Percentiles rank a stretch among this genome's conserved stretches.
Evolutionary conservation across 495 filamentous ascomycete species (phyloP).

Genomic region (Beverwykella pulmonaria): DNA sequence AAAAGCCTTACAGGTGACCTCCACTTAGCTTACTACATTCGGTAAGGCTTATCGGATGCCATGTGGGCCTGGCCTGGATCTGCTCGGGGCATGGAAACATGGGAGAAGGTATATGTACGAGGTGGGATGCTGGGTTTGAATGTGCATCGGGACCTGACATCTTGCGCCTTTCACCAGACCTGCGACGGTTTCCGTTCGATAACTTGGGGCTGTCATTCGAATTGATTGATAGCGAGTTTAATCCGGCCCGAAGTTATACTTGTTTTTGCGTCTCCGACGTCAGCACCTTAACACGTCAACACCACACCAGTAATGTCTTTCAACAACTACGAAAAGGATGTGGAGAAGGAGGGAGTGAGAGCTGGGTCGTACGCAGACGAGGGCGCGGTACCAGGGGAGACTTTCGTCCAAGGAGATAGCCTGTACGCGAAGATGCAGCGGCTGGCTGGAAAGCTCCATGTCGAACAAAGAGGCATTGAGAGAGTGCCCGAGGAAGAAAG

Average conservation of each 20-base stretch:
- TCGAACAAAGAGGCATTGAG: conserved; percentile 82
- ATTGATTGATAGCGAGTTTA: not conserved
- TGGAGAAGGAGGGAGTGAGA: conserved; percentile 28
- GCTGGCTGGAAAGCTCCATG: conserved; percentile 66
- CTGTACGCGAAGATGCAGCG: conserved; percentile 69
- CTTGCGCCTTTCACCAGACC: not conserved
- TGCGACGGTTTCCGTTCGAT: not conserved
- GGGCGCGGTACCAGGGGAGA: conserved; percentile 63
- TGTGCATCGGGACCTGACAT: not conserved
- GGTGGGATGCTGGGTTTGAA: not conserved
- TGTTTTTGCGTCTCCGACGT: conserved; percentile 12
- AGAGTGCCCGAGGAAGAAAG: conserved; percentile 75
- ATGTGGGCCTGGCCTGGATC: conserved; percentile 13
- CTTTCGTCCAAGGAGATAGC: conserved; percentile 63
- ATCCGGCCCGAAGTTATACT: conserved; percentile 19
- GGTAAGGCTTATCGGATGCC: conserved; percentile 28
- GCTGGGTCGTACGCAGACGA: conserved; percentile 46
- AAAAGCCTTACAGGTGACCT: not conserved
- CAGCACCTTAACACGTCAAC: not conserved
- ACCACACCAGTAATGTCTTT: conserved; percentile 24
- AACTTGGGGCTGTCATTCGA: not conserved
- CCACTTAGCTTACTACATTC: conserved; percentile 12
- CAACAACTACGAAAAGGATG: conserved; percentile 25
- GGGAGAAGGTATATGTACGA: not conserved
- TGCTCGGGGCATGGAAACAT: conserved; percentile 14